Evolutionary conservation across 2,329 filamentous ascomycete species (phyloP), one percentile per base, ranked within the genome.

Genomic region (Lasiodiplodia theobromae): DNA sequence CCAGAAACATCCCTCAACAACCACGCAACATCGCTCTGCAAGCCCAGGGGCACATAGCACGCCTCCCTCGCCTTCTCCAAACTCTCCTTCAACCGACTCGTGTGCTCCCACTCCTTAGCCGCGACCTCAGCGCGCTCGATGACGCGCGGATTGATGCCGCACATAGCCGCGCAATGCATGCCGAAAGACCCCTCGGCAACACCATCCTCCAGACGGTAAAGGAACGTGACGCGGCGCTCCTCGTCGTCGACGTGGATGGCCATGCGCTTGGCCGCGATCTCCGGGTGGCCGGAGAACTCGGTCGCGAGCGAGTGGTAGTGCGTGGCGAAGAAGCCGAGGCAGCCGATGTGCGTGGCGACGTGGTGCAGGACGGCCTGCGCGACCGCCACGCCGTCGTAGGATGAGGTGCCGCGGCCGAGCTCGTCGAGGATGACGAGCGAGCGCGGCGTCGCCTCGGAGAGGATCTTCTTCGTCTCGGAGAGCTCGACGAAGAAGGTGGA

Each of bases 81-180:
- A 69, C 92, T 94, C 79, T 97, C 94, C 80, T 94, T 96, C 71
- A 98, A 85, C 23, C 93, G 86, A 73, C 92, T 95, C 0, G 96
- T 98, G 79, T 97, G 94, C 82, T 99, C 96, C 94, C 96, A 98
- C 75, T 94, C 92, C 73, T 86, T 89, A 1, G 96, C 96, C 6
- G 96, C 96, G 25, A 90, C 88, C 80, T 99, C 96, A 0, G 96
- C 96, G 25, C 91, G 84, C 76, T 94, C 90, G 70, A 99, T 93
- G 18, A 99, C 89, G 67, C 90, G 90, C 54, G 85, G 84, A 0
- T 93, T 89, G 71, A 99, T 98, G 0, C 96, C 96, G 74, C 96
- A 99, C 96, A 99, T 99, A 70, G 93, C 91, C 0, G 96, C 96
- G 77, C 96, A 99, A 79, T 99, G 96, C 96, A 99, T 99, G 74